Evolutionary conservation across 306 rosid genomes (phyloP).

Genomic region (Sicyos edulis): DNA sequence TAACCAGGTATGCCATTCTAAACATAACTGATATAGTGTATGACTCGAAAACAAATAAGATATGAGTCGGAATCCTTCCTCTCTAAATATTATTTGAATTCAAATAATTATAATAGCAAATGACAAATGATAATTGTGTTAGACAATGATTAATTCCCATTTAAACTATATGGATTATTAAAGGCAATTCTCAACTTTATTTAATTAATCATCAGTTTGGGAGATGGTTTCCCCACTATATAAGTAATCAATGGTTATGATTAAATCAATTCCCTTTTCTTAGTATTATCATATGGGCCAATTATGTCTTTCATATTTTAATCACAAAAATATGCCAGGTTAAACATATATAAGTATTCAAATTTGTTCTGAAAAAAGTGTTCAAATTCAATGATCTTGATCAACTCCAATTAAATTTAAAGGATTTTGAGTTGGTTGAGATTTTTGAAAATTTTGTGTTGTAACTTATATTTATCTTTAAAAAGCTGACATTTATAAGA

Average conservation of each 20-base stretch:
- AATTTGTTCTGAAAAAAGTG: no score
- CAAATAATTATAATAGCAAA: not conserved
- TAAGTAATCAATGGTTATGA: slow-evolving; percentile 8
- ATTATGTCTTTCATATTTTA: not conserved
- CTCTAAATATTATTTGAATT: no score
- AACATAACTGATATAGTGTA: no score
- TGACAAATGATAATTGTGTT: not conserved
- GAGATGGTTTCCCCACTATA: not conserved
- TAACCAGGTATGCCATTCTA: no score
- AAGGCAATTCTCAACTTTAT: not conserved
- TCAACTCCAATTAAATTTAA: not conserved
- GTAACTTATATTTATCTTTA: no score
- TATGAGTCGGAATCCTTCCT: no score
- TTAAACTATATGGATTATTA: not conserved
- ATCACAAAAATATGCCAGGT: not conserved
- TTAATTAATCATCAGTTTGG: not conserved
- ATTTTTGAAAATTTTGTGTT: no score
- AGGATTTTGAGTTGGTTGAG: no score
- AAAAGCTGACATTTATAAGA: no score
- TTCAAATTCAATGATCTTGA: not conserved
- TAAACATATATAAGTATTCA: not conserved
- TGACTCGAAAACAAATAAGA: no score
- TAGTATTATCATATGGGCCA: not conserved
- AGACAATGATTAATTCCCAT: slow-evolving; percentile 5
- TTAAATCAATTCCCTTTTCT: not conserved